A percentile compares a stretch with the other conserved stretches of the same genome.
These are phyloP conservation scores for Picochlorum sp. DNA, from an alignment of 139 green algal species.

Conservation along the genomic window DNA sequence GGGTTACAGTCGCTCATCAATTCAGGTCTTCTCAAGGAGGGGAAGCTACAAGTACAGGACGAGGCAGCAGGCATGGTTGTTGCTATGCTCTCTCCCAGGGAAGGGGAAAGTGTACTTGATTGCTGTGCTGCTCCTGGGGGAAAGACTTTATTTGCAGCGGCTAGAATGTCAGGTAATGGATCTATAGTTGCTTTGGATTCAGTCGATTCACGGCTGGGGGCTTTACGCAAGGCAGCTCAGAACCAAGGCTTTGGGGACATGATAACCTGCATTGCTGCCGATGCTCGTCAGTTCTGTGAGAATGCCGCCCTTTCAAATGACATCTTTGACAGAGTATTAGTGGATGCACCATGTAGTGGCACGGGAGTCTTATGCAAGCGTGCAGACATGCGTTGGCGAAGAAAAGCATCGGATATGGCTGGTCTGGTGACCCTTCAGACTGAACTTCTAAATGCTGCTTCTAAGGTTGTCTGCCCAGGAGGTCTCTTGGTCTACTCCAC, in stretches of 20 bases:
- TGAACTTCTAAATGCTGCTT: conserved; percentile 56
- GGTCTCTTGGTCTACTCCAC: conserved; percentile 85
- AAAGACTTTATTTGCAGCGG: conserved; percentile 73
- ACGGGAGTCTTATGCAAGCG: conserved; percentile 76
- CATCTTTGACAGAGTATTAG: conserved; percentile 68
- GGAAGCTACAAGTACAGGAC: conserved; percentile 54
- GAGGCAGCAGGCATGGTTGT: conserved; percentile 77
- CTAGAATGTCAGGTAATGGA: conserved; percentile 46
- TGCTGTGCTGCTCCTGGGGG: conserved; percentile 78
- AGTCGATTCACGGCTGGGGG: conserved; percentile 11
- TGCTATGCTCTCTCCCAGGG: conserved; percentile 54
- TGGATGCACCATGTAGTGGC: conserved; percentile 86
- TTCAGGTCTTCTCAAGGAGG: conserved; percentile 23
- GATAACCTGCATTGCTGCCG: not conserved
- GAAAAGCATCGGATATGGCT: conserved; percentile 39
- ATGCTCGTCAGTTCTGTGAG: not conserved
- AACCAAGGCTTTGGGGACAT: not conserved
- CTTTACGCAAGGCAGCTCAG: conserved; percentile 18
- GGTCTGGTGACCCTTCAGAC: conserved; percentile 44
- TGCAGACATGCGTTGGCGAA: conserved; percentile 78
- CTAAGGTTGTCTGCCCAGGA: conserved; percentile 52
- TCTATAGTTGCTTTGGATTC: conserved; percentile 43
- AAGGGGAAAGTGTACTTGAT: conserved; percentile 73
- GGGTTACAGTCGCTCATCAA: conserved; percentile 52
- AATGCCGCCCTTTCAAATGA: not conserved